These are phyloP conservation scores for Leishmania gerbilli DNA, from an alignment of 208 protist species.

Conservation along the genomic window DNA sequence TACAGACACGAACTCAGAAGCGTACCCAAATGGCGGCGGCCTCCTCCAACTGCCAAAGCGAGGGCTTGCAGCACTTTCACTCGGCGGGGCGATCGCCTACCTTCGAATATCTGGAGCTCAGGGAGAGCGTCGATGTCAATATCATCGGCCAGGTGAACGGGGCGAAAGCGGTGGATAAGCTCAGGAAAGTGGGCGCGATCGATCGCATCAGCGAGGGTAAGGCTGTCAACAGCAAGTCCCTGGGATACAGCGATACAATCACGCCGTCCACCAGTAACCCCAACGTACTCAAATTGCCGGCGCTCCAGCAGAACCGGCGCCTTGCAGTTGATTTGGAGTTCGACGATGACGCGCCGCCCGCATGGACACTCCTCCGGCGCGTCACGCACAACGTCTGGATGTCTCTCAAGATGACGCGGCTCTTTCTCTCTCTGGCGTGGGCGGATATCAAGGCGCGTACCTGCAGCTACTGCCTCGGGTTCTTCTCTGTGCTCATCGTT, in stretches of 20 bases:
- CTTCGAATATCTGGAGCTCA: not conserved
- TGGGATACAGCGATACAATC: not conserved
- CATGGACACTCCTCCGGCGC: constrained; percentile 6
- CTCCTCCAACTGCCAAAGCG: not conserved
- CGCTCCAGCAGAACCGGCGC: constrained; percentile 9
- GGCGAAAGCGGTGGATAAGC: not conserved
- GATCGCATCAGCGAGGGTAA: not conserved
- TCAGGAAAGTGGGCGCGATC: not conserved
- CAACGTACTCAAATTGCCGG: not conserved
- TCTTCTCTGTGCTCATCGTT: constrained; percentile 66
- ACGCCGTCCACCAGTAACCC: not conserved
- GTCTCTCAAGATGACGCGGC: constrained; percentile 31
- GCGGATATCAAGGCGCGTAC: constrained; percentile 48
- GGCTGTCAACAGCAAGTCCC: not conserved
- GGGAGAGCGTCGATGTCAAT: not conserved
- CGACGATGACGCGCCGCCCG: constrained; percentile 16
- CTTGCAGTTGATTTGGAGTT: constrained; percentile 32
- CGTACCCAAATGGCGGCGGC: not conserved
- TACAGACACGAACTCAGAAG: not conserved
- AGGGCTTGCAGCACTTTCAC: not conserved
- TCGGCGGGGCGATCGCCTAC: not conserved
- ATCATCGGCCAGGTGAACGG: not conserved
- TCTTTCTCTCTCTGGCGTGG: constrained; percentile 47
- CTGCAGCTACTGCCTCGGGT: constrained; percentile 62
- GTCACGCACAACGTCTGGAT: constrained; percentile 27